Conservation (phyloP, 2,329 filamentous ascomycete species). For the Sporothrix pallida region DNA sequence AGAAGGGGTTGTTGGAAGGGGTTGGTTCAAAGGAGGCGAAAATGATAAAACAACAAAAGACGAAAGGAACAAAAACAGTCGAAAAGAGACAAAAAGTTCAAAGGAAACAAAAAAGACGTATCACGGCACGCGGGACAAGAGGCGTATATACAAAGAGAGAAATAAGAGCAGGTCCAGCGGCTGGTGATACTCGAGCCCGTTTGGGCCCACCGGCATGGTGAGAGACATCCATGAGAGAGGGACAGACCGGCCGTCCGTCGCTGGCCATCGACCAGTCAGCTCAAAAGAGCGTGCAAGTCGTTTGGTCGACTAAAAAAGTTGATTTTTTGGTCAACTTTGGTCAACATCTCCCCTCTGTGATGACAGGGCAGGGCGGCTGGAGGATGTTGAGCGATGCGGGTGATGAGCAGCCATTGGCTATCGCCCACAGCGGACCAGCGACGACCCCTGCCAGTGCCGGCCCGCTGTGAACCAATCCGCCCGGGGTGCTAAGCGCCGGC, state of each 20-base stretch:
- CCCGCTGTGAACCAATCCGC: slow-evolving; percentile 36
- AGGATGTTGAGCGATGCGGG: not conserved
- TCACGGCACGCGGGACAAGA: slow-evolving; percentile 23
- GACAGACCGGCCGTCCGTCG: no score
- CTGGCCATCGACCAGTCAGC: not conserved
- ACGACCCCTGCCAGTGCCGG: slow-evolving; percentile 42
- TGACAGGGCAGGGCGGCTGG: slow-evolving; percentile 16
- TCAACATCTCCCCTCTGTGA: slow-evolving; percentile 14
- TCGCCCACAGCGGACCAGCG: no score
- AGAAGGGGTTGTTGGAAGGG: no score
- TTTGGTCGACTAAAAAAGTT: no score
- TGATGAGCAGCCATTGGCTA: no score
- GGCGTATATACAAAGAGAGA: slow-evolving; percentile 29
- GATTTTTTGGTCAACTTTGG: no score
- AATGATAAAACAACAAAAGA: not conserved
- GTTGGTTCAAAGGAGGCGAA: not conserved
- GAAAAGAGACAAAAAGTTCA: not conserved
- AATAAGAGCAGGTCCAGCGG: slow-evolving; percentile 29
- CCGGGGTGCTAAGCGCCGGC: slow-evolving; percentile 37
- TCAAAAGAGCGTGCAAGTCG: not conserved
- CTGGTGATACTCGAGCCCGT: slow-evolving; percentile 38
- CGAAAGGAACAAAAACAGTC: slow-evolving; percentile 8
- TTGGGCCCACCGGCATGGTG: slow-evolving; percentile 26
- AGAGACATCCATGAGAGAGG: no score
- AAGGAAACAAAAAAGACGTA: not conserved